Conservation (phyloP, 441 rosid species). For the Syzygium malaccense region DNA sequence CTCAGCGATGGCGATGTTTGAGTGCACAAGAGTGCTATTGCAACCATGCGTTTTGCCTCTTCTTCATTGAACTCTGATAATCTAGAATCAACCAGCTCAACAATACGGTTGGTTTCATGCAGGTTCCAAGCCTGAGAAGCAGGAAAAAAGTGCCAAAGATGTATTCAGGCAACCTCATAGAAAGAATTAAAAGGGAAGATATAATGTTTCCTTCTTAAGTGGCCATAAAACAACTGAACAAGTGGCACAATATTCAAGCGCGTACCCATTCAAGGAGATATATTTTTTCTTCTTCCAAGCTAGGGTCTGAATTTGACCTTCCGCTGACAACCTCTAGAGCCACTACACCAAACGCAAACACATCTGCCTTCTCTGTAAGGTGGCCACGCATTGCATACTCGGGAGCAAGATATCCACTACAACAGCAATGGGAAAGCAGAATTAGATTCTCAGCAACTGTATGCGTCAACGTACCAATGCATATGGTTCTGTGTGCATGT, state of each 20-base stretch:
- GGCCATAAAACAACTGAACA: background rate
- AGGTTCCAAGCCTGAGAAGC: constrained; percentile 1
- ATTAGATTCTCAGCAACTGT: background rate
- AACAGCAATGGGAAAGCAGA: background rate
- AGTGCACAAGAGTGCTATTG: background rate
- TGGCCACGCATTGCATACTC: constrained; percentile 9
- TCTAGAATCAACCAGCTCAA: background rate
- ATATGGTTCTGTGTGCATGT: background rate
- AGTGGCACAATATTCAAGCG: background rate
- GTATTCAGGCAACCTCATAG: background rate
- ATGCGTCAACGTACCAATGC: background rate
- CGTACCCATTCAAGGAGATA: constrained; percentile 8
- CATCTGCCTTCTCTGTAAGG: constrained; percentile 8
- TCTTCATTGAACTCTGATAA: background rate
- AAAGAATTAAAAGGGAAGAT: background rate
- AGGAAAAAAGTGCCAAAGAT: background rate
- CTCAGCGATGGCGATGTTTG: background rate
- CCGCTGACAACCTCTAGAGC: constrained; percentile 2
- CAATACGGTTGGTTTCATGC: background rate
- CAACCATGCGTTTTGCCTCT: background rate
- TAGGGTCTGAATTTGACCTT: background rate
- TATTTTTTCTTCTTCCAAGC: background rate
- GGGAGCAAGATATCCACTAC: constrained; percentile 5
- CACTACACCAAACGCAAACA: constrained; percentile 6
- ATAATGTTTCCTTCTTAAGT: background rate